These are phyloP conservation scores for Oryza australiensis DNA, from an alignment of 176 grass and related monocot species.

Conservation along the genomic window DNA sequence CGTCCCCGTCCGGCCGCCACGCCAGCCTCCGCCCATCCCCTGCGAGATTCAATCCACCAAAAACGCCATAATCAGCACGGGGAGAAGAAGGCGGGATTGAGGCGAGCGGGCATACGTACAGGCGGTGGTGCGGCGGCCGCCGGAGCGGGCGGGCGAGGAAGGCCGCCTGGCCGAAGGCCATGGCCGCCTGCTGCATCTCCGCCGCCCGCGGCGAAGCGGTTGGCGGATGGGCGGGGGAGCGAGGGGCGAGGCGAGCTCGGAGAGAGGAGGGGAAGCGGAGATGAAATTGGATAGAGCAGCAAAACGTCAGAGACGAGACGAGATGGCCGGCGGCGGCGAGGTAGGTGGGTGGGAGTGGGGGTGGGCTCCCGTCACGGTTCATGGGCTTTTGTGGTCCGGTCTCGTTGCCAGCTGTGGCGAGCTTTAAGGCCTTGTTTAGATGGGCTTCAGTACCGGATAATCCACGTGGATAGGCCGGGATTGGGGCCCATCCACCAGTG, in stretches of 20 bases:
- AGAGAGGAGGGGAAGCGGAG: background rate
- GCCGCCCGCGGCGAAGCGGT: background rate
- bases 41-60: background rate
- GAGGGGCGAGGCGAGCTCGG: background rate
- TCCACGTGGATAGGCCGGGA: too few relatives aligned
- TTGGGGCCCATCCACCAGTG: background rate
- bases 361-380: background rate
- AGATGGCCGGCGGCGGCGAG: constrained; percentile 5
- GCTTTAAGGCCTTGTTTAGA: too few relatives aligned
- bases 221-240: background rate
- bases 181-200: constrained; percentile 59
- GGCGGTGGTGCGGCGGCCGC: background rate
- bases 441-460: too few relatives aligned
- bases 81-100: background rate
- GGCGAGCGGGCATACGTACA: constrained; percentile 4
- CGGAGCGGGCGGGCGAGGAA: constrained; percentile 34
- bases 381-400: background rate
- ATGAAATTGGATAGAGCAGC: background rate
- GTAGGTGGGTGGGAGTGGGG: constrained; percentile 16
- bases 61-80: background rate
- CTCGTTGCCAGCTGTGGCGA: too few relatives aligned
- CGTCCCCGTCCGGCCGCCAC: constrained; percentile 1
- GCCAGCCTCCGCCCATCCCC: constrained; percentile 5
- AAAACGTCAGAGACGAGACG: background rate
- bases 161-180: constrained; percentile 43